Evolutionary conservation across 768 basidiomycete genomes (phyloP).

Genomic region (Naematelia encephala): DNA sequence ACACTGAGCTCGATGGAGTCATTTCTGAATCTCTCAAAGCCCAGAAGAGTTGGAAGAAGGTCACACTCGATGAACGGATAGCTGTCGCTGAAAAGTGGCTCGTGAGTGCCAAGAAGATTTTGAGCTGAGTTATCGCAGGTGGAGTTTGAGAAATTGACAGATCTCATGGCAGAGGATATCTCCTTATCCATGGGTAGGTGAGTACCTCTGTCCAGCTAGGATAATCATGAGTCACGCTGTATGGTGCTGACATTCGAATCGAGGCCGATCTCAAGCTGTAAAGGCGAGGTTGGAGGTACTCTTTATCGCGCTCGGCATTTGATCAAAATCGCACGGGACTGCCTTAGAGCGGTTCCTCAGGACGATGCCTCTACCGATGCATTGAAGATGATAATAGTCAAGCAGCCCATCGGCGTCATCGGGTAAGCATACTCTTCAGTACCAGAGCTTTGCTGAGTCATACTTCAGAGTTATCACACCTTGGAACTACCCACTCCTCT

Average conservation of each 20-base stretch:
- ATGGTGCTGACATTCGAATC: background rate
- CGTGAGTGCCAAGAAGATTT: constrained; percentile 54
- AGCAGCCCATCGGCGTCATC: constrained; percentile 79
- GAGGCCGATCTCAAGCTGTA: constrained; percentile 73
- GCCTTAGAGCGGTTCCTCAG: constrained; percentile 71
- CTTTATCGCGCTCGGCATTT: constrained; percentile 79
- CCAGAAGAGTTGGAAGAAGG: constrained; percentile 69
- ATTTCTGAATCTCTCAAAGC: constrained; percentile 63
- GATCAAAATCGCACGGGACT: constrained; percentile 72
- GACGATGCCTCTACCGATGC: constrained; percentile 76
- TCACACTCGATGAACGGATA: constrained; percentile 63
- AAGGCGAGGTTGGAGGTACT: constrained; percentile 76
- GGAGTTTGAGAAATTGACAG: constrained; percentile 58
- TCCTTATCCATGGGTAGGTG: constrained; percentile 90
- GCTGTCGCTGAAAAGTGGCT: constrained; percentile 69
- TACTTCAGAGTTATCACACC: constrained; percentile 66
- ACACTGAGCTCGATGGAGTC: constrained; percentile 60
- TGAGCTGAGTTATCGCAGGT: constrained; percentile 45
- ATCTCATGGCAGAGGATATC: constrained; percentile 70
- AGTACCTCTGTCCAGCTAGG: constrained; percentile 31
- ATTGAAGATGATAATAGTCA: constrained; percentile 76
- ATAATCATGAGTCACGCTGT: background rate
- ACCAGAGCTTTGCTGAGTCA: background rate
- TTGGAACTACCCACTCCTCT: constrained; percentile 93
- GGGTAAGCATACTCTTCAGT: constrained; percentile 49